Base-by-base conservation (phyloP, 306 rosid genomes). In the Cyamopsis tetragonoloba region DNA sequence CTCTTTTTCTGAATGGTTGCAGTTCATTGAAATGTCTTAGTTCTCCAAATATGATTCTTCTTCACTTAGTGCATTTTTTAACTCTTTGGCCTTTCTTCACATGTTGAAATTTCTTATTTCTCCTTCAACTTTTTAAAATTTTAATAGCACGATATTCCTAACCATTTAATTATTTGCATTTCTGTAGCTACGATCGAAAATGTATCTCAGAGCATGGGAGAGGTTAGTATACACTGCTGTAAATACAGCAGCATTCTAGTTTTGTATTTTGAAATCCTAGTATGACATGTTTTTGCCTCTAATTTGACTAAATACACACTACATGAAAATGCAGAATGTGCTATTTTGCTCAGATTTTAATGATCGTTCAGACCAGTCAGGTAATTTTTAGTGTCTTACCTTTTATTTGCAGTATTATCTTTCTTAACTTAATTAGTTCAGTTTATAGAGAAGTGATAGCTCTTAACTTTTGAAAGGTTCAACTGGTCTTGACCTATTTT, bases 331-430 rank as follows among this genome's bases (percentile, higher is more conserved):
- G 83, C 93, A 89, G 96, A 81, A 85, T 41, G 13, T 87, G 55
- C 61, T 87, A 35, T 83, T 85, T 72, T 80, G 86, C 82, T 64
- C 91, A 28, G 88, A 83, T 68, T 81, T 87, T 70, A 85, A 78
- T 28, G 77, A 85, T 74, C 82, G 72, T 67, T 41, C 85, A 41
- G 86, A 86, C 43, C 85, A 54, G 67, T 85, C 96, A 77, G 95
- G 96, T 89, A 69, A 57, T 44, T 62, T 15, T 58, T 62, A 56
- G 62, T 48, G 34, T 62, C 57, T 66, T 50, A 31, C 26, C 22
- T 34, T 65, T 61, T 68, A 39, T 55, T 60, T 61, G 54, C 42
- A 35, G 11, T 15, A 1, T 41, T 49, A 24, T 54, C 50, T 46
- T 53, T 20, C 68, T 22, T 35, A 64, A 53, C 42, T 17, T 13